Percentiles rank a stretch among this genome's conserved stretches.
Evolutionary conservation across 129 eudicot species (phyloP).

Genomic region (Saposhnikovia divaricata): DNA sequence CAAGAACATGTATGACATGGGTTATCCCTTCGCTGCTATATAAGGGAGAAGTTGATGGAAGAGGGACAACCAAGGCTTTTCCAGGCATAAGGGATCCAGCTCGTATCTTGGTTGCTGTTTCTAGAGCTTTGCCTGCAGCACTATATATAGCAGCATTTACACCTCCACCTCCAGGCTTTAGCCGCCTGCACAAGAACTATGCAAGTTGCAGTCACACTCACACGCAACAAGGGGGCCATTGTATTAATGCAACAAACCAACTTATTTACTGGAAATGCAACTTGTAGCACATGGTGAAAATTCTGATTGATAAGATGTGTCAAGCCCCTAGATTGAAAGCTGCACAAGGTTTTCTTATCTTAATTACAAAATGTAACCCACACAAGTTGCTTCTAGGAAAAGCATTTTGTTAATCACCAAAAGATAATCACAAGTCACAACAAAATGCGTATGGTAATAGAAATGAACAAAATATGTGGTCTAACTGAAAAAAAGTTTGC

Average conservation of each 20-base stretch:
- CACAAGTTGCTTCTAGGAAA: not conserved
- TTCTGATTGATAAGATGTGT: not conserved
- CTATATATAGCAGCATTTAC: constrained; percentile 85
- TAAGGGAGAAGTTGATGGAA: constrained; percentile 70
- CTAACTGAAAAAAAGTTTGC: not conserved
- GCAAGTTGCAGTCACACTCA: not conserved
- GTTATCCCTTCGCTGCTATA: constrained; percentile 69
- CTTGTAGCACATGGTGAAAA: not conserved
- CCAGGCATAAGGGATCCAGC: constrained; percentile 81
- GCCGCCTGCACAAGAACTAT: constrained; percentile 52
- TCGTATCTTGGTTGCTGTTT: constrained; percentile 63
- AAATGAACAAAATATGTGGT: not conserved
- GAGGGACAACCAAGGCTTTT: constrained; percentile 67
- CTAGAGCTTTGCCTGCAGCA: constrained; percentile 78
- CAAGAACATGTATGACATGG: constrained; percentile 91
- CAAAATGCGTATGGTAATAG: not conserved
- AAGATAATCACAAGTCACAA: not conserved
- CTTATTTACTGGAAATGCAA: not conserved
- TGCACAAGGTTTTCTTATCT: not conserved
- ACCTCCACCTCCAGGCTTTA: constrained; percentile 98
- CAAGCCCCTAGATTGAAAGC: not conserved
- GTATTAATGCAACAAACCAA: not conserved
- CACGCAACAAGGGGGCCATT: not conserved
- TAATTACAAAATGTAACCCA: too few relatives aligned
- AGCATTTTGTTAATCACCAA: not conserved